Conservation (phyloP, 2,329 filamentous ascomycete genomes). For the Claviceps cyperi region DNA sequence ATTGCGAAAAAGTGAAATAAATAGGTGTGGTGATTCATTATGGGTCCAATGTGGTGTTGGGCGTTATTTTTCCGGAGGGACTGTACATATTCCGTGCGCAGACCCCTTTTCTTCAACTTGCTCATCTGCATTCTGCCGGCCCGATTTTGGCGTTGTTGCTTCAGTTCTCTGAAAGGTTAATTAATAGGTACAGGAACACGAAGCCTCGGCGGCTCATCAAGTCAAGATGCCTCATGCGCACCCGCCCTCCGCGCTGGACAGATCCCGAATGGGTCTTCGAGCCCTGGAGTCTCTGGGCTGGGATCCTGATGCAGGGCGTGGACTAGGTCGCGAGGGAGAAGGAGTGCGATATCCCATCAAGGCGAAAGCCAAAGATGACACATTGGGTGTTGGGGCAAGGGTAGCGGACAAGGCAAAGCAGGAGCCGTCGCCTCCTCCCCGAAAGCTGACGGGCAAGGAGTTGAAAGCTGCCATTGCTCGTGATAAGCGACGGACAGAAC, state of each 20-base stretch:
- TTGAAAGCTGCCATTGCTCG: constrained; percentile 27
- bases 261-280: constrained; percentile 53
- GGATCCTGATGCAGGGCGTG: constrained; percentile 57
- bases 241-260: constrained; percentile 57
- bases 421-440: constrained; percentile 24
- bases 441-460: constrained; percentile 45
- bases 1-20: too few species aligned
- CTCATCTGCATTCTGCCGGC: too few species aligned
- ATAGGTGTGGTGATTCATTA: too few species aligned
- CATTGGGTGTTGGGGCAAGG: constrained; percentile 52
- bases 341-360: constrained; percentile 69
- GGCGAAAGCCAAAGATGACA: constrained; percentile 56
- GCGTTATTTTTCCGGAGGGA: too few species aligned
- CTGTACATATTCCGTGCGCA: too few species aligned
- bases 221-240: constrained; percentile 54
- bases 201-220: constrained; percentile 55
- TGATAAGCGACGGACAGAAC: constrained; percentile 44
- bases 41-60: too few species aligned
- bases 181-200: constrained; percentile 35
- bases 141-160: too few species aligned
- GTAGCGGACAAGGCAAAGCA: constrained; percentile 16
- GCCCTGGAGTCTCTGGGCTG: constrained; percentile 55
- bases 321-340: constrained; percentile 55
- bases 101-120: too few species aligned
- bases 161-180: too few species aligned